These are phyloP conservation scores for Solanum lycopersicoides DNA, from an alignment of 257 asterid species.

Conservation along the genomic window DNA sequence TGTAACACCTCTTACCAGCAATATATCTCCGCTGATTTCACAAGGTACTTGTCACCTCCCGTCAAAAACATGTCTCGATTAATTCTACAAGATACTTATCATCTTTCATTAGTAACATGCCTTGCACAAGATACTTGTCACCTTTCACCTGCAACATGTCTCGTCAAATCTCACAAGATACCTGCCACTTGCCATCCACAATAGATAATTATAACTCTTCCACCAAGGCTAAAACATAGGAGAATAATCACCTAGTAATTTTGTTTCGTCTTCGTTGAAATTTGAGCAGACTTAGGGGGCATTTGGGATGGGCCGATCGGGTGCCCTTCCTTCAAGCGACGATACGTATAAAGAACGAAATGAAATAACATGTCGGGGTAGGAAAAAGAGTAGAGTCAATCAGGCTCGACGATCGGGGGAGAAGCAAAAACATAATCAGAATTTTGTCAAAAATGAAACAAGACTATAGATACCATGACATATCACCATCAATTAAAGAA, in stretches of 20 bases:
- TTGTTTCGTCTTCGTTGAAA: too few species aligned
- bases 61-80: background rate
- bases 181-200: too few species aligned
- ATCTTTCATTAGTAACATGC: too few species aligned
- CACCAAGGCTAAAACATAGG: background rate
- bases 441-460: background rate
- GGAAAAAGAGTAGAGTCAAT: background rate
- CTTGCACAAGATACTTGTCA: too few species aligned
- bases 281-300: background rate
- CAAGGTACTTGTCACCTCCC: too few species aligned
- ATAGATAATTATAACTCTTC: too few species aligned
- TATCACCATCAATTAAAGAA: too few species aligned
- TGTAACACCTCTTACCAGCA: background rate
- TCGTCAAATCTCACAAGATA: too few species aligned
- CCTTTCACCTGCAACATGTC: too few species aligned
- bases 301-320: background rate
- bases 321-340: background rate
- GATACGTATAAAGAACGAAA: background rate
- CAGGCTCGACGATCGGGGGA: background rate
- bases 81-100: background rate
- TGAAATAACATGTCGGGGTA: fast-evolving
- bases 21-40: too few species aligned
- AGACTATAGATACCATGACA: background rate
- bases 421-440: background rate
- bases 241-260: too few species aligned